A percentile compares a stretch with the other conserved stretches of the same genome.
These are phyloP conservation scores for Pseudoperonospora humuli DNA, from an alignment of 352 stramenopile species.

Conservation along the genomic window DNA sequence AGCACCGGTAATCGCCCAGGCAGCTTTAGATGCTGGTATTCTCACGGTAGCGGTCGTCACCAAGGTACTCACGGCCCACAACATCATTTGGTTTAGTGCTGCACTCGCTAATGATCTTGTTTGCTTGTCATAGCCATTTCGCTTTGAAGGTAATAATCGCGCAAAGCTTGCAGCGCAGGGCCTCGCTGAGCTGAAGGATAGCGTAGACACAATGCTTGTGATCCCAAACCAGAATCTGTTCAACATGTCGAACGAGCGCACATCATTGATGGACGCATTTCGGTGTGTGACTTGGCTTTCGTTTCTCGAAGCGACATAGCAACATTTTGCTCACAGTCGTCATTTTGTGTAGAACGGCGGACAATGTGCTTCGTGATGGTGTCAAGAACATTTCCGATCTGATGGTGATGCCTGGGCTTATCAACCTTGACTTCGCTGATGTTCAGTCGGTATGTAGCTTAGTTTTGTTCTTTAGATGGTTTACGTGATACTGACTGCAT, in stretches of 20 bases:
- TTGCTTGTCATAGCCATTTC: slow-evolving; percentile 44
- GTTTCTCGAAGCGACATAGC: background rate
- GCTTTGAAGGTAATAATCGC: slow-evolving; percentile 79
- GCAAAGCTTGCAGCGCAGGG: slow-evolving; percentile 73
- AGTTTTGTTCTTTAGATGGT: background rate
- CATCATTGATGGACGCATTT: slow-evolving; percentile 84
- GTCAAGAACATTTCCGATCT: slow-evolving; percentile 87
- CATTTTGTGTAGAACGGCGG: slow-evolving; percentile 43
- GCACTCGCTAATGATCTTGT: background rate
- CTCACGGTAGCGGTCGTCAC: slow-evolving; percentile 84
- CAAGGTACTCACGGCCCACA: slow-evolving; percentile 34
- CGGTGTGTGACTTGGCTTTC: slow-evolving; percentile 26
- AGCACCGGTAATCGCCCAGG: slow-evolving; percentile 75
- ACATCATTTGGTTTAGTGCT: slow-evolving; percentile 1
- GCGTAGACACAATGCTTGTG: slow-evolving; percentile 83
- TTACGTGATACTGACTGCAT: background rate
- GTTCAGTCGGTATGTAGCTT: slow-evolving; percentile 57
- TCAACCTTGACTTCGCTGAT: slow-evolving; percentile 85
- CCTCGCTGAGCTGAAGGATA: slow-evolving; percentile 71
- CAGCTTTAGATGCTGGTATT: slow-evolving; percentile 74
- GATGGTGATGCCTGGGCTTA: slow-evolving; percentile 85
- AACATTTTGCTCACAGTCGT: background rate
- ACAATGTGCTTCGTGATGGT: slow-evolving; percentile 79
- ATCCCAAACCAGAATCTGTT: slow-evolving; percentile 88
- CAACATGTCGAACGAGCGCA: slow-evolving; percentile 83